phyloP scores from a whole-genome alignment of 2,329 filamentous ascomycete genomes.

The Penicillium sp. region DNA sequence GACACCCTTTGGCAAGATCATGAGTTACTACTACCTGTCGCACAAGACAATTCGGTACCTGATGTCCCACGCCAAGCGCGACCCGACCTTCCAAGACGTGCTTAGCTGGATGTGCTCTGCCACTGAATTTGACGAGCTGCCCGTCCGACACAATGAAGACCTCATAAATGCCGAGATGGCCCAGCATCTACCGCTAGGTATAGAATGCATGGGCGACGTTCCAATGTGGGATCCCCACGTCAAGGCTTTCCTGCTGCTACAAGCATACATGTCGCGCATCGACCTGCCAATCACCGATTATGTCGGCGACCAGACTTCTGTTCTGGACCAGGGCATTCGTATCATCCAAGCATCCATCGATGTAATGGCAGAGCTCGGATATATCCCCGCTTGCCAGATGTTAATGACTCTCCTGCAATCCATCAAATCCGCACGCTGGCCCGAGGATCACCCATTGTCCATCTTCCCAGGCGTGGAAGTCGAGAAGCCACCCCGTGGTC shows the following conservation, averaged over 20 bases:
- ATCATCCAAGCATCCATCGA: conserved; percentile 95
- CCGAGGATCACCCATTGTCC: conserved; percentile 68
- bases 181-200: conserved; percentile 67
- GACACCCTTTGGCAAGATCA: conserved; percentile 91
- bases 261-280: conserved; percentile 91
- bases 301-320: conserved; percentile 81
- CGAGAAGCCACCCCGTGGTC: conserved; percentile 20
- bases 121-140: conserved; percentile 94
- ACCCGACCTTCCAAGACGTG: conserved; percentile 73
- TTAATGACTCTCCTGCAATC: conserved; percentile 85
- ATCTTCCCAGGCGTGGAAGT: conserved; percentile 67
- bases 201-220: conserved; percentile 56
- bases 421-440: conserved; percentile 91
- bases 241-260: conserved; percentile 87
- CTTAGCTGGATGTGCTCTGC: conserved; percentile 90
- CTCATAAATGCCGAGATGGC: conserved; percentile 90
- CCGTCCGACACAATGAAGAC: conserved; percentile 96
- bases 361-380: conserved; percentile 82
- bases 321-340: conserved; percentile 93
- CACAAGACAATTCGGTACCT: conserved; percentile 91
- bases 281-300: conserved; percentile 94
- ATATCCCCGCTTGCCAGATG: conserved; percentile 67
- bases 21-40: conserved; percentile 98
- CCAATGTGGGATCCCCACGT: conserved; percentile 99
- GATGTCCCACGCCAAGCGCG: conserved; percentile 66